Percentiles rank a stretch among this genome's conserved stretches.
Evolutionary conservation across 1,284 basidiomycete genomes (phyloP).

Genomic region (Pulveroboletus sp.): DNA sequence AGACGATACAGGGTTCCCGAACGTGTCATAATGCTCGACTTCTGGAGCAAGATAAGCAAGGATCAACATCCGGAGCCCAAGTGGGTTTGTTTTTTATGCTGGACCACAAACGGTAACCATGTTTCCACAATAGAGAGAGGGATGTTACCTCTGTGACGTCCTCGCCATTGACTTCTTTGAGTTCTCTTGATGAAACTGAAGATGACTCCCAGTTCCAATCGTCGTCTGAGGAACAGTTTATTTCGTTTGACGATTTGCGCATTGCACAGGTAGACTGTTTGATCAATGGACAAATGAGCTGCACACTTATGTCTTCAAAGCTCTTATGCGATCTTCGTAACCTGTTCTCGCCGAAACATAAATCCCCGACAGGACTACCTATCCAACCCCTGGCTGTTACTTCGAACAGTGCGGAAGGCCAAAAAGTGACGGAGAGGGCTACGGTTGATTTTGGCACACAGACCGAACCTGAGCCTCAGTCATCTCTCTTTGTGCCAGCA

Average conservation of each 20-base stretch:
- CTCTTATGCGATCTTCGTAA: constrained; percentile 34
- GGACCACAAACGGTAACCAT: not conserved
- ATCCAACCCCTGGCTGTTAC: not conserved
- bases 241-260: constrained; percentile 43
- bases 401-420: constrained; percentile 1
- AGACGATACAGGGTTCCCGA: constrained; percentile 94
- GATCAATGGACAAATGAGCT: not conserved
- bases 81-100: constrained; percentile 38
- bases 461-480: constrained; percentile 28
- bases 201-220: constrained; percentile 37
- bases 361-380: not conserved
- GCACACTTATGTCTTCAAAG: constrained; percentile 23
- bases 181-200: constrained; percentile 64
- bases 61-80: constrained; percentile 41
- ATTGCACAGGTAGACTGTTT: constrained; percentile 39
- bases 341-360: constrained; percentile 12
- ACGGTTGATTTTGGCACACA: constrained; percentile 29
- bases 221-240: constrained; percentile 23
- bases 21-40: constrained; percentile 87
- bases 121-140: constrained; percentile 37
- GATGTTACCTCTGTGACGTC: constrained; percentile 53
- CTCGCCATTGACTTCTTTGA: constrained; percentile 74
- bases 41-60: constrained; percentile 84
- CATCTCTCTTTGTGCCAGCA: not conserved
- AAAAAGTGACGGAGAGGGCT: constrained; percentile 8